These are phyloP conservation scores for Ilyonectria sp. DNA, from an alignment of 2,329 filamentous ascomycete species.

Conservation along the genomic window DNA sequence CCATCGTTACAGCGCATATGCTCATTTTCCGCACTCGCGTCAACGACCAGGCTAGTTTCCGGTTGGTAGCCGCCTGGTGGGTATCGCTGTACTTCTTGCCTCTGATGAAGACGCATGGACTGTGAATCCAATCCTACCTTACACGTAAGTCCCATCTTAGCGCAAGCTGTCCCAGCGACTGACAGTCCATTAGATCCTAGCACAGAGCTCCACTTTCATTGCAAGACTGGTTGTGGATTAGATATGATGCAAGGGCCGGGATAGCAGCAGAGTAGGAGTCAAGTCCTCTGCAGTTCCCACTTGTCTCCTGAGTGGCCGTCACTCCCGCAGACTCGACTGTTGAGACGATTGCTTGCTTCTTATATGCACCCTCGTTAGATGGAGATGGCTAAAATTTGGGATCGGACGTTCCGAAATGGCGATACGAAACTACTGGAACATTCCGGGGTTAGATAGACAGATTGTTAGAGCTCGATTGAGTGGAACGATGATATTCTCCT, in stretches of 20 bases:
- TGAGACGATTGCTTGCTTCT: neutral
- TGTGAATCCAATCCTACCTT: neutral
- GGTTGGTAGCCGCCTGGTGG: conserved; percentile 41
- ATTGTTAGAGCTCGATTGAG: no score
- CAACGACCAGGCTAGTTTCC: conserved; percentile 34
- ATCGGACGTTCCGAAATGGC: no score
- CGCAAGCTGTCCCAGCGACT: neutral
- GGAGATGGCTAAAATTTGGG: neutral
- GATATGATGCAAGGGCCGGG: neutral
- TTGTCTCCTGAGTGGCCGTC: neutral
- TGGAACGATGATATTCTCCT: no score
- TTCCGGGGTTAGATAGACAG: no score
- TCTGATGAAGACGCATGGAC: conserved; percentile 28
- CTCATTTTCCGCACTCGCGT: conserved; percentile 30
- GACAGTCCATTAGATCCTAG: neutral
- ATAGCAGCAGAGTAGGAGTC: neutral
- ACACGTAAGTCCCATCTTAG: neutral
- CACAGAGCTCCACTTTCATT: neutral
- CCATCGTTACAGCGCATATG: conserved; percentile 34
- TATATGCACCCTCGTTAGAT: neutral
- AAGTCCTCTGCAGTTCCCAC: neutral
- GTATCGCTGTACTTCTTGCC: conserved; percentile 38
- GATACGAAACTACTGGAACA: no score
- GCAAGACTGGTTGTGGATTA: neutral
- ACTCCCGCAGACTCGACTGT: neutral